These are phyloP conservation scores for Paramyrothecium roridum DNA, from an alignment of 2,329 filamentous ascomycete species.

Conservation along the genomic window DNA sequence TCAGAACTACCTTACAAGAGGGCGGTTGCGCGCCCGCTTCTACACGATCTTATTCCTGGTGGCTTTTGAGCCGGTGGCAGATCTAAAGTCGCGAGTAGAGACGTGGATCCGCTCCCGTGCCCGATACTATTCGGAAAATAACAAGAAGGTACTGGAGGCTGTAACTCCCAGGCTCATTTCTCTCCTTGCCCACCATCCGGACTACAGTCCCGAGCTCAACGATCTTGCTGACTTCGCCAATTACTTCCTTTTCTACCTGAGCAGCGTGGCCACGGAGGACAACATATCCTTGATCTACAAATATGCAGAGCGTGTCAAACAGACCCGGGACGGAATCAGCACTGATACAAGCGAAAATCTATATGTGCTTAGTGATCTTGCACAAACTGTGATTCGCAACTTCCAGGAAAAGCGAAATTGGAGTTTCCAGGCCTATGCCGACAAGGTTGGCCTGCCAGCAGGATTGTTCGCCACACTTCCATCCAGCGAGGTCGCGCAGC, in stretches of 20 bases:
- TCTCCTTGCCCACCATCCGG: slow-evolving; percentile 88
- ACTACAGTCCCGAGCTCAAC: slow-evolving; percentile 66
- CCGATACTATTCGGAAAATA: slow-evolving; percentile 57
- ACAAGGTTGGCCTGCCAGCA: slow-evolving; percentile 75
- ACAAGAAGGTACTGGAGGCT: slow-evolving; percentile 70
- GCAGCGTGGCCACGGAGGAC: slow-evolving; percentile 75
- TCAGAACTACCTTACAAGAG: slow-evolving; percentile 83
- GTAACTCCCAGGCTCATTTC: slow-evolving; percentile 81
- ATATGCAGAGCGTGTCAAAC: slow-evolving; percentile 89
- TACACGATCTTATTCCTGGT: slow-evolving; percentile 87
- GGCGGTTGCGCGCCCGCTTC: slow-evolving; percentile 70
- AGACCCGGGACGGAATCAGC: slow-evolving; percentile 76
- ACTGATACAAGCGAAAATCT: slow-evolving; percentile 67
- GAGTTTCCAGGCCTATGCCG: slow-evolving; percentile 79
- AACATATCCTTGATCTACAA: slow-evolving; percentile 89
- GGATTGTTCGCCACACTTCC: slow-evolving; percentile 74
- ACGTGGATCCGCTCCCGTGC: slow-evolving; percentile 88
- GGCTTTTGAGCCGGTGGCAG: slow-evolving; percentile 80
- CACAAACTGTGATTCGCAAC: slow-evolving; percentile 75
- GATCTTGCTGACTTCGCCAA: slow-evolving; percentile 78
- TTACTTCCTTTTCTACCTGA: slow-evolving; percentile 89
- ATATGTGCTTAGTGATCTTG: slow-evolving; percentile 84
- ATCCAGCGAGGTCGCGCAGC: slow-evolving; percentile 74
- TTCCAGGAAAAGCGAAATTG: slow-evolving; percentile 86
- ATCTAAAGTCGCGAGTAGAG: slow-evolving; percentile 70